Evolutionary conservation across 2,329 filamentous ascomycete genomes (phyloP), one percentile per base, ranked within the genome.

Genomic region (Ascochyta pisi): DNA sequence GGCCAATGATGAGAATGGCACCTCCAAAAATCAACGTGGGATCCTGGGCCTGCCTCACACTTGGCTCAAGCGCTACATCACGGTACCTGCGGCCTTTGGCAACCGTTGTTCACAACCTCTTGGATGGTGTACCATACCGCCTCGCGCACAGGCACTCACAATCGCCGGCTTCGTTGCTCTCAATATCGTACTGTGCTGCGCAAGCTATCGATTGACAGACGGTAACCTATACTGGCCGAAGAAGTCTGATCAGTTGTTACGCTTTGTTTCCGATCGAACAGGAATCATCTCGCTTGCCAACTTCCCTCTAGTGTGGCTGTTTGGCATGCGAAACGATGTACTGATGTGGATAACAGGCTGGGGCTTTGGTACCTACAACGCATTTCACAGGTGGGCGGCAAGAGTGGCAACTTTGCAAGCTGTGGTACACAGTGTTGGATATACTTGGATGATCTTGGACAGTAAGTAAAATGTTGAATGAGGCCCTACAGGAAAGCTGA

Each of bases 291-390:
- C 85, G 0, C 84, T 87, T 61, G 84, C 83, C 4, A 88, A 88
- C 59, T 80, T 90, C 6, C 85, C 86, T 0, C 65, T 88, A 2
- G 75, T 89, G 0, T 89, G 86, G 86, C 71, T 90, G 0, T 90
- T 90, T 61, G 84, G 83, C 0, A 84, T 85, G 67, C 79, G 88
- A 9, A 91, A 90, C 58, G 89, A 90, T 47, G 65, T 86, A 0
- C 79, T 89, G 15, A 76, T 89, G 50, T 88, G 85, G 85, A 68
- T 86, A 0, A 90, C 88, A 0, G 87, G 87, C 0, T 90, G 88
- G 87, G 85, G 84, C 10, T 89, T 88, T 68, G 81, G 81, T 1
- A 86, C 85, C 0, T 90, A 86, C 65, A 90, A 85, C 61, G 81
- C 85, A 37, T 89, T 89, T 48, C 88, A 90, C 70, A 83, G 88